Evolutionary conservation across 805 yeast species (phyloP).

Genomic region (Cyberlindnera japonica): DNA sequence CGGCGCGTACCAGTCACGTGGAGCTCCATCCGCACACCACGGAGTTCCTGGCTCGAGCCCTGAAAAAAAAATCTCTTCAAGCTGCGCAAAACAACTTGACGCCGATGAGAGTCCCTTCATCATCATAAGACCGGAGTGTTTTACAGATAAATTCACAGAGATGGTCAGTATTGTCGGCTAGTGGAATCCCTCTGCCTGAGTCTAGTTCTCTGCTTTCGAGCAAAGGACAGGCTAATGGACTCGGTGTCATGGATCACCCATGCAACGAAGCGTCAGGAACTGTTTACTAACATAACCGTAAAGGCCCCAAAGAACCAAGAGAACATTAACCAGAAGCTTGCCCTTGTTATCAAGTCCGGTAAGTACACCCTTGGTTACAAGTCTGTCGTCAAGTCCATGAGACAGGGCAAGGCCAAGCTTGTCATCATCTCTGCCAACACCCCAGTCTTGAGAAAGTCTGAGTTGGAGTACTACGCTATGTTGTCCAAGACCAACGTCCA

Average conservation of each 20-base stretch:
- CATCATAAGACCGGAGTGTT: slow-evolving; percentile 88
- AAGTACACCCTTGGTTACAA: slow-evolving; percentile 99
- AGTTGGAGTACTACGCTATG: slow-evolving; percentile 99
- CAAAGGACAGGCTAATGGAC: neutral
- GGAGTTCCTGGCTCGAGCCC: neutral
- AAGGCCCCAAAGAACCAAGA: slow-evolving; percentile 97
- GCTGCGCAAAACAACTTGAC: slow-evolving; percentile 1
- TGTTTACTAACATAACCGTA: slow-evolving; percentile 38
- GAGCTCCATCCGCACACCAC: slow-evolving; percentile 14
- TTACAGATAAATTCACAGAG: slow-evolving; percentile 71
- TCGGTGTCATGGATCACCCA: slow-evolving; percentile 1
- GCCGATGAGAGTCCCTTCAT: slow-evolving; percentile 13
- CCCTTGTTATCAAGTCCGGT: slow-evolving; percentile 98
- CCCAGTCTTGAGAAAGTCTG: slow-evolving; percentile 99
- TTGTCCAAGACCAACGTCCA: slow-evolving; percentile 92
- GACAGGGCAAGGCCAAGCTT: slow-evolving; percentile 99
- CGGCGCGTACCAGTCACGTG: slow-evolving; percentile 10
- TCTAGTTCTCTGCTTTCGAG: slow-evolving; percentile 2
- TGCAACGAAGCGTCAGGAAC: slow-evolving; percentile 1
- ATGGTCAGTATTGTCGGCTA: slow-evolving; percentile 72
- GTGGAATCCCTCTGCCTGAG: neutral
- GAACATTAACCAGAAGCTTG: slow-evolving; percentile 96
- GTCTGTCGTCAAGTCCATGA: slow-evolving; percentile 95
- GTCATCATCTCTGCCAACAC: slow-evolving; percentile 98
- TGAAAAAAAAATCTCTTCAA: slow-evolving; percentile 9